Evolutionary conservation across 805 yeast species (phyloP).

Genomic region (Yamadazyma insecticola): DNA sequence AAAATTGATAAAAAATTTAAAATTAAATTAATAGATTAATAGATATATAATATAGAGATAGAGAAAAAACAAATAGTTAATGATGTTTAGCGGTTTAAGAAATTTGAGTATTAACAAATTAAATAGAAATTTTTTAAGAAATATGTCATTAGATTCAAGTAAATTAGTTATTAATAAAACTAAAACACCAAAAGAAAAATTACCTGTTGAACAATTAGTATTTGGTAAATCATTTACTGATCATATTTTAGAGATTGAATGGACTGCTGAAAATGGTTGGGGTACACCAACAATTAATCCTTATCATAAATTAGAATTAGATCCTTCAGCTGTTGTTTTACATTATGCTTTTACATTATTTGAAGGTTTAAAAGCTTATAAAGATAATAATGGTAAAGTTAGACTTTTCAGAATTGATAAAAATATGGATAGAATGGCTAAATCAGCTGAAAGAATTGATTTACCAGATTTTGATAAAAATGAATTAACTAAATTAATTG

Average conservation of each 20-base stretch:
- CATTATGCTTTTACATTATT: conserved; percentile 94
- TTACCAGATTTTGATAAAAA: conserved; percentile 82
- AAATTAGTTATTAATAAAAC: conserved; percentile 34
- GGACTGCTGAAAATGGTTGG: conserved; percentile 82
- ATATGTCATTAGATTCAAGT: conserved; percentile 29
- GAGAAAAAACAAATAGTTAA: too few relatives aligned
- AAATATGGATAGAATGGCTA: conserved; percentile 89
- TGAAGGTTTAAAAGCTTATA: conserved; percentile 94
- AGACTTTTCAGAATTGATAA: conserved; percentile 87
- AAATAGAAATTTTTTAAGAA: too few relatives aligned
- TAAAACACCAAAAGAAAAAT: conserved; percentile 28
- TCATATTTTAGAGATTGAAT: conserved; percentile 85
- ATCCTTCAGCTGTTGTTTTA: conserved; percentile 87
- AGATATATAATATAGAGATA: too few relatives aligned
- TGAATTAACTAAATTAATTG: conserved; percentile 70
- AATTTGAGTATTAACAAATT: too few relatives aligned
- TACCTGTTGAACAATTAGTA: conserved; percentile 36
- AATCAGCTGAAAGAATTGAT: conserved; percentile 83
- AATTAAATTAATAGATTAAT: too few relatives aligned
- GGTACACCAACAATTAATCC: conserved; percentile 83
- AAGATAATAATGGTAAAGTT: conserved; percentile 54
- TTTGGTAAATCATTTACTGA: conserved; percentile 62
- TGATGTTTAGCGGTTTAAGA: too few relatives aligned
- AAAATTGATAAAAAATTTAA: too few relatives aligned
- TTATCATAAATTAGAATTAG: conserved; percentile 68